Conservation (phyloP, 495 filamentous ascomycete genomes). For the Penicillium nucicola region DNA sequence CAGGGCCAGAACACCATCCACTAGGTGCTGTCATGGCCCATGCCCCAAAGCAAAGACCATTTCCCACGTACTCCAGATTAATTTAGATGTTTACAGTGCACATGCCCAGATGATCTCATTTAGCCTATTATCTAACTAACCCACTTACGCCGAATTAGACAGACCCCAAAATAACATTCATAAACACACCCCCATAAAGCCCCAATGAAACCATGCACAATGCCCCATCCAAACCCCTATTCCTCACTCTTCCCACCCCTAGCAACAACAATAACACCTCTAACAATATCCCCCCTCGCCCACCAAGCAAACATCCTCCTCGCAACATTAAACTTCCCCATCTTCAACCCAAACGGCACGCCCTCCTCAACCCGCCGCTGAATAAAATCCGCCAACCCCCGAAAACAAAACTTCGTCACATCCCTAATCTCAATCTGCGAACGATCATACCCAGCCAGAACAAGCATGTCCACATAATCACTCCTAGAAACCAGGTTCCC, state of each 20-base stretch:
- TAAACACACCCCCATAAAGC: too few species aligned
- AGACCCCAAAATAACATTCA: too few species aligned
- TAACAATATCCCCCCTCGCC: constrained; percentile 37
- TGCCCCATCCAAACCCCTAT: too few species aligned
- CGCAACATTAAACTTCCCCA: constrained; percentile 37
- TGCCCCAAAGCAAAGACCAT: too few species aligned
- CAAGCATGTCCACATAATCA: constrained; percentile 54
- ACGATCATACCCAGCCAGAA: constrained; percentile 37
- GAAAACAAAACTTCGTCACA: constrained; percentile 43
- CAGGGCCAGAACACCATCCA: too few species aligned
- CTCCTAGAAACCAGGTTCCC: constrained; percentile 47
- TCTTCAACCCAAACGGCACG: constrained; percentile 29
- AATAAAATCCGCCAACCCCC: constrained; percentile 34
- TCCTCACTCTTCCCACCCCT: constrained; percentile 12
- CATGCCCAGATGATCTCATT: too few species aligned
- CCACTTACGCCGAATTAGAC: too few species aligned
- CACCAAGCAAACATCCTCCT: constrained; percentile 44
- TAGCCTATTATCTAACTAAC: too few species aligned
- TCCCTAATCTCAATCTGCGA: constrained; percentile 38
- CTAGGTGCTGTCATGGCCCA: too few species aligned
- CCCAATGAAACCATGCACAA: too few species aligned
- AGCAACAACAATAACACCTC: constrained; percentile 45
- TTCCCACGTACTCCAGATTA: too few species aligned
- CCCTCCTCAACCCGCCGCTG: constrained; percentile 26
- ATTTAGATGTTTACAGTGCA: too few species aligned